A percentile compares a stretch with the other conserved stretches of the same genome.
Evolutionary conservation across 73 alveolate genomes (phyloP).

Genomic region (Diophrys sp.): DNA sequence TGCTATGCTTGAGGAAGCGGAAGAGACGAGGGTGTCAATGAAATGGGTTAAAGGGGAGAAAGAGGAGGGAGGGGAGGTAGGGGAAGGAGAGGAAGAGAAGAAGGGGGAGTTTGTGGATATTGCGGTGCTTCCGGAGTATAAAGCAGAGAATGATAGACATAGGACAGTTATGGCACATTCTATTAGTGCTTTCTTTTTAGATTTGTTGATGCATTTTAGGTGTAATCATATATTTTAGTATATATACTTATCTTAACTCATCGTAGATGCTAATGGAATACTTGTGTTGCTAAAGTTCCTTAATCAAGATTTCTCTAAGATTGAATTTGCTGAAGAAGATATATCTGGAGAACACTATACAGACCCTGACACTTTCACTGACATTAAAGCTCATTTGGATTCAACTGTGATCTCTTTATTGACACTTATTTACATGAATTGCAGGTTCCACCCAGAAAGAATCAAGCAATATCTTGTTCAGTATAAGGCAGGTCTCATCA

Average conservation of each 20-base stretch:
- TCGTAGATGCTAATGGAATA: conserved; percentile 85
- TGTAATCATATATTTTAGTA: conserved; percentile 53
- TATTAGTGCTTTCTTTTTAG: conserved; percentile 57
- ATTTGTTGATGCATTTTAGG: conserved; percentile 52
- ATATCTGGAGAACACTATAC: background rate
- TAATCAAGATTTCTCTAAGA: conserved; percentile 50
- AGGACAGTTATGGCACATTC: conserved; percentile 53
- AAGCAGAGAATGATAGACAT: conserved; percentile 60
- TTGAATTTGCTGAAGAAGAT: conserved; percentile 32
- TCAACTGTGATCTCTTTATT: conserved; percentile 25
- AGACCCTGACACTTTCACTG: background rate
- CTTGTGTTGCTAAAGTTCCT: conserved; percentile 70
- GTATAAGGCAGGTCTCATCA: conserved; percentile 46
- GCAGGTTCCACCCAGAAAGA: conserved; percentile 41
- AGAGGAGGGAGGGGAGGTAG: background rate
- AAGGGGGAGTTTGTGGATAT: conserved; percentile 21
- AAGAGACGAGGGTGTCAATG: no score
- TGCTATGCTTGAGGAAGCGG: no score
- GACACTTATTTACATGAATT: conserved; percentile 31
- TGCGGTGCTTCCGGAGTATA: conserved; percentile 33
- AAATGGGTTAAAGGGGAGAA: conserved; percentile 2
- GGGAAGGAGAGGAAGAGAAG: conserved; percentile 3
- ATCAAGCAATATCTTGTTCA: conserved; percentile 37
- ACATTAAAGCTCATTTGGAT: conserved; percentile 19
- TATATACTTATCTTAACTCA: conserved; percentile 56